phyloP scores from a whole-genome alignment of 164 flowering plant species.

The Annona cherimola region DNA sequence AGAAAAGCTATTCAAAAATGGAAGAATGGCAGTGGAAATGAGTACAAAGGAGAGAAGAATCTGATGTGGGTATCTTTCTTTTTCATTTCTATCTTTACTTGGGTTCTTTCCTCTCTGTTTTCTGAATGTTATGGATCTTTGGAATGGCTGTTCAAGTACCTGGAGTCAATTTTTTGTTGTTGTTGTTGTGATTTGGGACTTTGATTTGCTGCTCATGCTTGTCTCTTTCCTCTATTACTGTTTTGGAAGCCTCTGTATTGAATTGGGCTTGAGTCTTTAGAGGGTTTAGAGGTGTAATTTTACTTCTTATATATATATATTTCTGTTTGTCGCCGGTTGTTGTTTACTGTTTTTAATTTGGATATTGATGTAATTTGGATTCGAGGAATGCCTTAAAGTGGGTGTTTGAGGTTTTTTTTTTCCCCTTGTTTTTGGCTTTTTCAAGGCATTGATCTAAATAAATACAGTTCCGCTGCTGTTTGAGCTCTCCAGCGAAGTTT shows the following conservation, averaged over 20 bases:
- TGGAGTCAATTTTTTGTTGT: slow-evolving; percentile 35
- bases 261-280: slow-evolving; percentile 15
- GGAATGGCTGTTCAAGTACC: slow-evolving; percentile 11
- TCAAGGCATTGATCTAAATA: background rate
- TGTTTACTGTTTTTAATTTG: too few species aligned
- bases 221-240: background rate
- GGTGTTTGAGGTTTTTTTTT: background rate
- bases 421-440: background rate
- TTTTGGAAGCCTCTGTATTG: slow-evolving; percentile 17
- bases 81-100: slow-evolving; percentile 33
- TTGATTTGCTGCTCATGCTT: background rate
- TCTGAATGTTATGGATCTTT: background rate
- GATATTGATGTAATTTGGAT: too few species aligned
- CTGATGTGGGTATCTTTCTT: slow-evolving; percentile 63
- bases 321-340: too few species aligned
- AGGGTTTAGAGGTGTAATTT: background rate
- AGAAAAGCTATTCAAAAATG: slow-evolving; percentile 36
- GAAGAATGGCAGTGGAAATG: slow-evolving; percentile 23
- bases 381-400: background rate
- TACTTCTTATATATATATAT: too few species aligned
- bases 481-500: slow-evolving; percentile 11
- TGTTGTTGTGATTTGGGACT: background rate
- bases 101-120: slow-evolving; percentile 17
- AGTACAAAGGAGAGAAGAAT: slow-evolving; percentile 56
- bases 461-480: background rate